phyloP scores from a whole-genome alignment of 1,284 basidiomycete species.

The Polyporus tsugae region DNA sequence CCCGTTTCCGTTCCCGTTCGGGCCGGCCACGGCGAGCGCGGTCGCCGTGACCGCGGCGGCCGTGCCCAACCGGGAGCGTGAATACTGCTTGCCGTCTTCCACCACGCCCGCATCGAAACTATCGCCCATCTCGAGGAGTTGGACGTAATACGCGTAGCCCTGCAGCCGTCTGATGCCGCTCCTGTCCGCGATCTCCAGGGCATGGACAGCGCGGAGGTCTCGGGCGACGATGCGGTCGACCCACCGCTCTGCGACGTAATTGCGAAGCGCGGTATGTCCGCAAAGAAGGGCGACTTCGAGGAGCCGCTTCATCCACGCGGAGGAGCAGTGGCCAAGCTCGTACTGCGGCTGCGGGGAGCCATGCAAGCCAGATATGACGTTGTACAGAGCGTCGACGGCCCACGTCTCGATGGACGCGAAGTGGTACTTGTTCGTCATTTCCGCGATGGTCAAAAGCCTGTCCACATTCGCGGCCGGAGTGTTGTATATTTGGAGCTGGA shows the following conservation, averaged over 20 bases:
- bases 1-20: constrained; percentile 11
- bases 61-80: constrained; percentile 15
- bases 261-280: constrained; percentile 36
- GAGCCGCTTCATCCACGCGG: constrained; percentile 37
- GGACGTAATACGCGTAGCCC: constrained; percentile 42
- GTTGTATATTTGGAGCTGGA: constrained; percentile 37
- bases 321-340: constrained; percentile 28
- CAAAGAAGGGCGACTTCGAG: constrained; percentile 44
- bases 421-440: constrained; percentile 46
- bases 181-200: constrained; percentile 40
- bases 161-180: constrained; percentile 34
- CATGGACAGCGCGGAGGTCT: constrained; percentile 35
- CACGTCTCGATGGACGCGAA: constrained; percentile 42
- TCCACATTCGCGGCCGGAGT: constrained; percentile 34
- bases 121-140: constrained; percentile 39
- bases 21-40: constrained; percentile 12
- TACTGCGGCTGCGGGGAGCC: constrained; percentile 27
- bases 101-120: constrained; percentile 30
- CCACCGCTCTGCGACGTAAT: constrained; percentile 40
- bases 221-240: constrained; percentile 35
- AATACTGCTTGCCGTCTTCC: constrained; percentile 27
- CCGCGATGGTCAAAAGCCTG: constrained; percentile 40
- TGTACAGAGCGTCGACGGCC: constrained; percentile 41
- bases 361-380: constrained; percentile 34
- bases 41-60: constrained; percentile 4